Evolutionary conservation across 2,329 filamentous ascomycete species (phyloP).

Genomic region (Microsporum canis): DNA sequence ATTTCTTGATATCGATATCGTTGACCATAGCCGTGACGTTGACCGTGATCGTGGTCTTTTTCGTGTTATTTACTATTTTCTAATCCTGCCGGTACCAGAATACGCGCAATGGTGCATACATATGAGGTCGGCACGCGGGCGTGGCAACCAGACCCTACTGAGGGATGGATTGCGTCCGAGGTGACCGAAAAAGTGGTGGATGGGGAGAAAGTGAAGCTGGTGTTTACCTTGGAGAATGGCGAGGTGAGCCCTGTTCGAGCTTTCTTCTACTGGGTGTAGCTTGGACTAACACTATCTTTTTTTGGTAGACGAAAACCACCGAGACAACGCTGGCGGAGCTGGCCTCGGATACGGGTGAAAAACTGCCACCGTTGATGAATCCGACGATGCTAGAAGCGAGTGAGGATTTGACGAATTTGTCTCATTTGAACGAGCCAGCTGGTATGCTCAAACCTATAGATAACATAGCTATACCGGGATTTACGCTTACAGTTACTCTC

Average conservation of each 20-base stretch:
- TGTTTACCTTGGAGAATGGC: constrained; percentile 85
- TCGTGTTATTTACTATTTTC: neutral
- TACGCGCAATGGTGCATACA: constrained; percentile 65
- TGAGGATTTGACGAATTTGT: constrained; percentile 93
- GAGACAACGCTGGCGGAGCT: constrained; percentile 67
- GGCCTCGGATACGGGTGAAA: constrained; percentile 62
- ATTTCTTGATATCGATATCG: constrained; percentile 1
- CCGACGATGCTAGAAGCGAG: constrained; percentile 96
- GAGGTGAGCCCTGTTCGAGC: constrained; percentile 49
- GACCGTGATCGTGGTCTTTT: constrained; percentile 2
- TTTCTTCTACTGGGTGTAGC: constrained; percentile 1
- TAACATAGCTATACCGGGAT: neutral
- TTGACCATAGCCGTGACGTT: constrained; percentile 4
- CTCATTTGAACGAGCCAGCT: constrained; percentile 95
- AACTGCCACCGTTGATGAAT: constrained; percentile 91
- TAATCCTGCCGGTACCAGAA: neutral
- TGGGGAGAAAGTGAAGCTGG: constrained; percentile 74
- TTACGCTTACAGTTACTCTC: constrained; percentile 9
- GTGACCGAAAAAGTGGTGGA: constrained; percentile 73
- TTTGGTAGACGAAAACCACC: constrained; percentile 59
- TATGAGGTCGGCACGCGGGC: constrained; percentile 95
- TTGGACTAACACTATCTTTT: constrained; percentile 8
- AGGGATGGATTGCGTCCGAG: constrained; percentile 97
- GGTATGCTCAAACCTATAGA: constrained; percentile 45
- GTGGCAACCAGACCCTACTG: constrained; percentile 92